phyloP scores from a whole-genome alignment of 148 eudicot genomes.

The Silene latifolia region DNA sequence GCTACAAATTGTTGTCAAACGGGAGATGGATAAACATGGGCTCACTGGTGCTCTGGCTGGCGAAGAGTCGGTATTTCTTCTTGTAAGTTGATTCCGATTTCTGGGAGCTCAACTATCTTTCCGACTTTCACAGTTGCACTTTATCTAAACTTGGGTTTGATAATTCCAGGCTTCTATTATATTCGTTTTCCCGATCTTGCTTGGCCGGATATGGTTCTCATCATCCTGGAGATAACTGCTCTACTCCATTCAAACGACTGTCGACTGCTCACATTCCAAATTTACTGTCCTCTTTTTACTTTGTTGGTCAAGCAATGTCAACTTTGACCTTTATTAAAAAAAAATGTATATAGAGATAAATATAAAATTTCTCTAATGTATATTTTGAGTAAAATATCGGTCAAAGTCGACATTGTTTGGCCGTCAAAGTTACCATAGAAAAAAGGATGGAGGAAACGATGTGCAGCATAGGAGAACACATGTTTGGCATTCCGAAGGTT shows the following conservation, averaged over 20 bases:
- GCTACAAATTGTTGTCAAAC: conserved; percentile 65
- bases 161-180: conserved; percentile 62
- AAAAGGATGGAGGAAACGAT: no score
- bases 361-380: no score
- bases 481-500: no score
- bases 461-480: no score
- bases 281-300: no score
- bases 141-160: conserved; percentile 4
- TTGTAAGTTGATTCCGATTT: conserved; percentile 39
- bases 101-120: not conserved
- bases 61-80: conserved; percentile 58
- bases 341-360: no score
- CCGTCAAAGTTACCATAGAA: no score
- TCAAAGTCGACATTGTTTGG: not conserved
- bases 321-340: no score
- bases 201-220: conserved; percentile 36
- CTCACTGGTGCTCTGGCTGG: conserved; percentile 57
- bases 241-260: no score
- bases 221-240: no score
- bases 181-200: conserved; percentile 49
- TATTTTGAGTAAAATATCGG: not conserved
- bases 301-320: no score
- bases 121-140: not conserved
- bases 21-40: conserved; percentile 52
- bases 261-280: no score